phyloP scores from a whole-genome alignment of 352 stramenopile species.

The Globisporangium viniferum region DNA sequence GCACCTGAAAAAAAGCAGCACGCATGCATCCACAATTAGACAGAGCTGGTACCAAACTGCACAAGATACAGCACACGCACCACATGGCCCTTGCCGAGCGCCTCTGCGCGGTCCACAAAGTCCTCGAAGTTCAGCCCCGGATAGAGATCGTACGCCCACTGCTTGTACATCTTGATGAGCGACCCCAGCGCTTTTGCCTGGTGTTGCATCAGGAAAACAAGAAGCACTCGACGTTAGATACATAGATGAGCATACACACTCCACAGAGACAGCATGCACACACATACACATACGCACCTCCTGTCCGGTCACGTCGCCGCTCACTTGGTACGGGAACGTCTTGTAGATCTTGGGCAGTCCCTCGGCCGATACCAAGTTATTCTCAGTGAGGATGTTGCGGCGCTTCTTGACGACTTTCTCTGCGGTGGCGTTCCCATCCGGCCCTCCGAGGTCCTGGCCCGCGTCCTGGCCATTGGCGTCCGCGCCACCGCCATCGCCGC shows the following conservation, averaged over 20 bases:
- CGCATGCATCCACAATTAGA: not conserved
- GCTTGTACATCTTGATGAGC: slow-evolving; percentile 80
- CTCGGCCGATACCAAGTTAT: slow-evolving; percentile 55
- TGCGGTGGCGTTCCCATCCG: not conserved
- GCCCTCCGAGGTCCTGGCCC: not conserved
- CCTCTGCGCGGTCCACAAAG: slow-evolving; percentile 65
- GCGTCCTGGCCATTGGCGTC: slow-evolving; percentile 11
- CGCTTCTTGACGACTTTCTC: slow-evolving; percentile 34
- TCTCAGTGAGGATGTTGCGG: slow-evolving; percentile 62
- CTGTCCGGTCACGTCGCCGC: slow-evolving; percentile 44
- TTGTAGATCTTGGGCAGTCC: slow-evolving; percentile 68
- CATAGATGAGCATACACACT: not conserved
- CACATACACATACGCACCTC: slow-evolving; percentile 29
- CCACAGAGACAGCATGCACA: not conserved
- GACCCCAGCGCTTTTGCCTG: slow-evolving; percentile 57
- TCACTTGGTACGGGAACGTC: slow-evolving; percentile 72
- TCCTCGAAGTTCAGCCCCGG: slow-evolving; percentile 81
- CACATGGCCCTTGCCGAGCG: slow-evolving; percentile 47
- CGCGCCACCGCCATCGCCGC: slow-evolving; percentile 3
- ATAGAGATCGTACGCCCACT: slow-evolving; percentile 84
- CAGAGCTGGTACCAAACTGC: not conserved
- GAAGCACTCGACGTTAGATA: not conserved
- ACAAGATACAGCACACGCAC: slow-evolving; percentile 10
- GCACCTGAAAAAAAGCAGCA: slow-evolving; percentile 28
- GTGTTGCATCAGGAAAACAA: not conserved